Base-by-base conservation (phyloP, 2,329 filamentous ascomycete species). In the Truncatella angustata region DNA sequence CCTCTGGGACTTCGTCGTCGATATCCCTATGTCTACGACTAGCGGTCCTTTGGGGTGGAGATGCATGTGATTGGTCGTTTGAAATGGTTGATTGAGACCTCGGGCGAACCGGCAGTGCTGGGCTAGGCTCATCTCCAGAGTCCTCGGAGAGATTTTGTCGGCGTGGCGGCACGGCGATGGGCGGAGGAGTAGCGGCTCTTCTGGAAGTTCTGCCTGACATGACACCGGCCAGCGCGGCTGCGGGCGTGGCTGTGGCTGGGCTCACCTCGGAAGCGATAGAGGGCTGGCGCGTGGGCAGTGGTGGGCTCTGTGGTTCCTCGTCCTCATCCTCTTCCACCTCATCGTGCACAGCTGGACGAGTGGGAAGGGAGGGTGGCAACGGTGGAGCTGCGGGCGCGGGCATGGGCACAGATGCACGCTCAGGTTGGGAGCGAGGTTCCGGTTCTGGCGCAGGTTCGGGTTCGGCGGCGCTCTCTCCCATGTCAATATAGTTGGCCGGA, bases 401-500 rank as follows among this genome's bases (percentile, higher is more conserved):
- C n/a, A n/a, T n/a, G n/a, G n/a, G n/a, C n/a, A n/a, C n/a, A n/a
- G n/a, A n/a, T n/a, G n/a, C 56, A 11, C 72, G 72, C 46, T 66
- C 67, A 42, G 73, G 72, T 28, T 75, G 70, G 37, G 77, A 71
- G 5, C 74, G 72, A 10, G 54, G 43, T 44, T 59, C 39, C 45
- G 69, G 71, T 26, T 72, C 66, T 9, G n/a, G n/a, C n/a, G n/a
- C n/a, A 10, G 54, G 43, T 44, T 59, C 39, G 44, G 69, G 71
- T 26, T 72, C 66, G 7, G 63, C 60, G 5, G 61, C 65, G 24
- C 68, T 68, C 36, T 80, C 77, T 43, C 76, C 70, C 48, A 90
- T 71, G 60, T 97, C 91, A 59, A 97, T 96, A 68, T 99, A 99
- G 71, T 97, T 99, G 54, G 93, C 84, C 3, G 94, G 94, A 50